Percentiles rank a stretch among this genome's conserved stretches.
Conservation (phyloP, 2,329 filamentous ascomycete species). For the Amylocarpus encephaloides region DNA sequence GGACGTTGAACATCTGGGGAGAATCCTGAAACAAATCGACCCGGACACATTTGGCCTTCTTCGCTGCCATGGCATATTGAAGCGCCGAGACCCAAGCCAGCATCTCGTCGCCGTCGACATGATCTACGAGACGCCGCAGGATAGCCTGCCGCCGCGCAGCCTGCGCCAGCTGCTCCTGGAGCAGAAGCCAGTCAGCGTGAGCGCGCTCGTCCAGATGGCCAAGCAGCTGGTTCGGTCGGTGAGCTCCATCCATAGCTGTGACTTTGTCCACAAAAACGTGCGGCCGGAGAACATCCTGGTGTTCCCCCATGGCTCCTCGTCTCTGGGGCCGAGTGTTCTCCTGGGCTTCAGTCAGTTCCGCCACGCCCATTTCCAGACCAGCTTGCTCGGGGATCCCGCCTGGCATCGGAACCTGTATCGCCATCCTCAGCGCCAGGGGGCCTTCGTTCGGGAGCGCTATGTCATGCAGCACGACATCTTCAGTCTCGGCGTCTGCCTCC, state of each 20-base stretch:
- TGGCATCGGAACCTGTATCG: conserved; percentile 20
- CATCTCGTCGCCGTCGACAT: background rate
- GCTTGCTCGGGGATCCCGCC: conserved; percentile 4
- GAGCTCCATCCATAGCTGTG: background rate
- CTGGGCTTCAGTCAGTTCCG: conserved; percentile 15
- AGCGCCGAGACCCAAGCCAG: background rate
- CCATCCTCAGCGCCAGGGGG: conserved; percentile 17
- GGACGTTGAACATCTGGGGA: conserved; percentile 14
- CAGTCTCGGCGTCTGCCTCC: conserved; percentile 15
- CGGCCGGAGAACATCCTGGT: background rate
- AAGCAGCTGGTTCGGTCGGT: background rate
- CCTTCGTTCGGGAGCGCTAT: conserved; percentile 10
- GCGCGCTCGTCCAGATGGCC: background rate
- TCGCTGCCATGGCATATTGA: conserved; percentile 12
- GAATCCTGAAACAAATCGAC: conserved; percentile 10
- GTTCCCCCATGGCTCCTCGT: background rate
- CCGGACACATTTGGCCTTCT: conserved; percentile 14
- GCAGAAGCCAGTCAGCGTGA: background rate
- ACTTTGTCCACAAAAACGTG: conserved; percentile 1
- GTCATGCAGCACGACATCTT: conserved; percentile 25
- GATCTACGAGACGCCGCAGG: background rate
- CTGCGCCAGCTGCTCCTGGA: background rate
- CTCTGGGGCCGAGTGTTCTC: conserved; percentile 5
- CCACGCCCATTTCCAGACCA: conserved; percentile 9
- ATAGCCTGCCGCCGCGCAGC: background rate